Conservation (phyloP, 805 yeast genomes). For the Starmerella etchellsii region DNA sequence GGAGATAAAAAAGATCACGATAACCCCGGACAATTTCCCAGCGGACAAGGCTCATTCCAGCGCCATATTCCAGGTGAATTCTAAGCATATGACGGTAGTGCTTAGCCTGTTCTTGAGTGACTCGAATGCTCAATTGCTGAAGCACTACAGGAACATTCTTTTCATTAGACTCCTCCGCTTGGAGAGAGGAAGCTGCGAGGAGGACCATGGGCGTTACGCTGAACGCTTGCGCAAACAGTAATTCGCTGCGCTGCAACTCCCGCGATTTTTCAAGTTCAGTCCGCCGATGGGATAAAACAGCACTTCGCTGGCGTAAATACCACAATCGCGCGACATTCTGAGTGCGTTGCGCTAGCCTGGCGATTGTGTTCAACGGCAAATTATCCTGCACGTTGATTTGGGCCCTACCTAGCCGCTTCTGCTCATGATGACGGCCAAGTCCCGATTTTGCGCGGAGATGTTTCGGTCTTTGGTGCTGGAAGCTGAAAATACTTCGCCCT, state of each 20-base stretch:
- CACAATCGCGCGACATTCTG: slow-evolving; percentile 15
- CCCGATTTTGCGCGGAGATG: slow-evolving; percentile 4
- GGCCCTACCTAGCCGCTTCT: background rate
- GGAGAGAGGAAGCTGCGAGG: slow-evolving; percentile 59
- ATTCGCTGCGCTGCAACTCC: slow-evolving; percentile 17
- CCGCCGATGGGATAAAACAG: slow-evolving; percentile 6
- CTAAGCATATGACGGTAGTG: slow-evolving; percentile 35
- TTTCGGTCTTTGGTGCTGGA: slow-evolving; percentile 4
- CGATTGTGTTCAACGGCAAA: slow-evolving; percentile 10
- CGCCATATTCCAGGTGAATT: slow-evolving; percentile 80
- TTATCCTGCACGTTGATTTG: background rate
- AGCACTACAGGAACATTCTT: slow-evolving; percentile 73
- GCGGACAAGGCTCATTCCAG: slow-evolving; percentile 59
- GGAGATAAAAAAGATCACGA: slow-evolving; percentile 59
- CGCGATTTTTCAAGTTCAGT: slow-evolving; percentile 28
- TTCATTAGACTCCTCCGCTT: slow-evolving; percentile 46
- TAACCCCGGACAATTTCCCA: slow-evolving; percentile 71
- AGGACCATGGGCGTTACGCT: slow-evolving; percentile 57
- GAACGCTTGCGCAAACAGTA: slow-evolving; percentile 36
- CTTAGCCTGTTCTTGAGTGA: slow-evolving; percentile 35
- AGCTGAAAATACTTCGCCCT: slow-evolving; percentile 1
- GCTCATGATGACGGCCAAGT: background rate
- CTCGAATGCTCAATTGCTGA: slow-evolving; percentile 54
- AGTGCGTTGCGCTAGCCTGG: slow-evolving; percentile 17
- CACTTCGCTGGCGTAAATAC: slow-evolving; percentile 10